Conservation (phyloP, 306 rosid species). For the Acacia melanoxylon region DNA sequence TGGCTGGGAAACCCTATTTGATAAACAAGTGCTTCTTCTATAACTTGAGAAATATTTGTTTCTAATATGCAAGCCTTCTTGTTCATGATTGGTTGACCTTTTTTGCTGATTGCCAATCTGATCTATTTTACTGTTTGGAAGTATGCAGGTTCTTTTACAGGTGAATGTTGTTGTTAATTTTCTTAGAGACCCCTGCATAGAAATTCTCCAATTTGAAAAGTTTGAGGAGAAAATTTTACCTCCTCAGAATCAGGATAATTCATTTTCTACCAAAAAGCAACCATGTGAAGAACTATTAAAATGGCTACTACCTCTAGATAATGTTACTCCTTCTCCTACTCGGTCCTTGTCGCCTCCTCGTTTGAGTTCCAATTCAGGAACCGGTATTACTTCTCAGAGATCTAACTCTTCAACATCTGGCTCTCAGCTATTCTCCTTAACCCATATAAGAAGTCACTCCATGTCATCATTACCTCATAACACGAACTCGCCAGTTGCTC, state of each 20-base stretch:
- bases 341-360: slow-evolving; percentile 62
- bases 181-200: slow-evolving; percentile 81
- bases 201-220: slow-evolving; percentile 94
- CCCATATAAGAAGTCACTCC: slow-evolving; percentile 91
- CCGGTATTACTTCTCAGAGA: slow-evolving; percentile 55
- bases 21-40: slow-evolving; percentile 9
- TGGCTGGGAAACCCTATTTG: slow-evolving; percentile 7
- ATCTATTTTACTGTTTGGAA: slow-evolving; percentile 67
- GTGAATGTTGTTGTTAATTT: slow-evolving; percentile 72
- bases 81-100: slow-evolving; percentile 24
- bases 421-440: slow-evolving; percentile 68
- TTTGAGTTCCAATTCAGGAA: slow-evolving; percentile 58
- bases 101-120: slow-evolving; percentile 46
- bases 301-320: slow-evolving; percentile 94
- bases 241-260: slow-evolving; percentile 43
- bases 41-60: background rate
- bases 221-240: slow-evolving; percentile 47
- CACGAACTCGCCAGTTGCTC: slow-evolving; percentile 47
- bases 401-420: slow-evolving; percentile 54
- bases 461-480: slow-evolving; percentile 90
- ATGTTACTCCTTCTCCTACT: slow-evolving; percentile 46
- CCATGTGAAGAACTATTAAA: slow-evolving; percentile 79
- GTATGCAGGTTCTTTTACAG: slow-evolving; percentile 95
- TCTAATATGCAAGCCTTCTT: slow-evolving; percentile 24
- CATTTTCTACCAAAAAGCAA: slow-evolving; percentile 51